These are phyloP conservation scores for Diacronema lutheri DNA, from an alignment of 78 protist species.

Conservation along the genomic window DNA sequence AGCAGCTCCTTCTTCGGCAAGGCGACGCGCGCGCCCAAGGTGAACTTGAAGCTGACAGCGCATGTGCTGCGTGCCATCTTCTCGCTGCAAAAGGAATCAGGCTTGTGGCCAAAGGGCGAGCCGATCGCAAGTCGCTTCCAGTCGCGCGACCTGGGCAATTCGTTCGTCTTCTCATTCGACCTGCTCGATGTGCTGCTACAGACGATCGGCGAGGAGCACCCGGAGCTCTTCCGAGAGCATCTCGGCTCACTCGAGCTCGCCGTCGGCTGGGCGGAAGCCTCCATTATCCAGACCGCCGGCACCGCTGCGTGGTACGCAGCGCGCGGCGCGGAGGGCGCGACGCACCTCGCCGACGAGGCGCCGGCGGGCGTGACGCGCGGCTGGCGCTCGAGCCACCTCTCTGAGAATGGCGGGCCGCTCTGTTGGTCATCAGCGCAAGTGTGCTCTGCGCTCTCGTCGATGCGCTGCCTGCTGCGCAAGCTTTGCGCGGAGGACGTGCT, in stretches of 20 bases:
- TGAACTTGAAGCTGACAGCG: background rate
- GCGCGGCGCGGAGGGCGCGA: background rate
- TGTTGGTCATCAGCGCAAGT: background rate
- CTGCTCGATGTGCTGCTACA: background rate
- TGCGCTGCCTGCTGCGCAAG: background rate
- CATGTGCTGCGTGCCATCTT: background rate
- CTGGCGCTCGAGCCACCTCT: background rate
- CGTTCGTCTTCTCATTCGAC: background rate
- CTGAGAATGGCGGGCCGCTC: background rate
- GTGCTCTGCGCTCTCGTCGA: background rate
- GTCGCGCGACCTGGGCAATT: background rate
- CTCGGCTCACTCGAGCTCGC: background rate
- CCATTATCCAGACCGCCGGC: too few species aligned
- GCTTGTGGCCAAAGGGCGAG: background rate
- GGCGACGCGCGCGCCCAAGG: too few species aligned
- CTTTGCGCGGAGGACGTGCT: background rate
- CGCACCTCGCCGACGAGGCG: background rate
- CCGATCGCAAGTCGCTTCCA: background rate
- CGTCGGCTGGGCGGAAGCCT: background rate
- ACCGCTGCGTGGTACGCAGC: too few species aligned
- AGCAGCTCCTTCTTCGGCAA: too few species aligned
- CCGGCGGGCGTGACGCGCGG: background rate
- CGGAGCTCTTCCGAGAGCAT: background rate
- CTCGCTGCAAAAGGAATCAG: background rate
- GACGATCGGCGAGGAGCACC: background rate